Evolutionary conservation across 139 green algal genomes (phyloP).

Genomic region (Tetradesmus obliquus): DNA sequence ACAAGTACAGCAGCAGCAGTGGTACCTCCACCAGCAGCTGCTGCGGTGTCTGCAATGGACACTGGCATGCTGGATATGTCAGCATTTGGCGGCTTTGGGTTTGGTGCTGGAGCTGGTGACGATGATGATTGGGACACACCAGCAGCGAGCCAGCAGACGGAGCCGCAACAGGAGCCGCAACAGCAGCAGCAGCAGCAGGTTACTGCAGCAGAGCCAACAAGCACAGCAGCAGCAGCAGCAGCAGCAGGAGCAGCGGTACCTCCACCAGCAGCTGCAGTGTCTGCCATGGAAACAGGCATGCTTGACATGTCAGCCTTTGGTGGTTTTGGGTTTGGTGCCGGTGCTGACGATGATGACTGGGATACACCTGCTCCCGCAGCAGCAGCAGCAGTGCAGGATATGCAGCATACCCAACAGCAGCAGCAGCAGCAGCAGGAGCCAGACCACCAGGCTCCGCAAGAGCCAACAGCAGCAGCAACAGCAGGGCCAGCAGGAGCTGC

Average conservation of each 20-base stretch:
- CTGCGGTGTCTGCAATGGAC: slow-evolving; percentile 26
- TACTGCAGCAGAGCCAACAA: neutral
- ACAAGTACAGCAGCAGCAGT: neutral
- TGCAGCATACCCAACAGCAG: neutral
- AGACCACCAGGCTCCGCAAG: slow-evolving; percentile 25
- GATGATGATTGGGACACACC: neutral
- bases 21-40: neutral
- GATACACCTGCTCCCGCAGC: neutral
- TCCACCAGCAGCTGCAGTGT: slow-evolving; percentile 4
- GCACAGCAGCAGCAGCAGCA: neutral
- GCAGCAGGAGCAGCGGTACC: neutral
- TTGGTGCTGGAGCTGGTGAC: neutral
- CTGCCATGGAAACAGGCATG: slow-evolving; percentile 51
- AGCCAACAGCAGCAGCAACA: slow-evolving; percentile 17
- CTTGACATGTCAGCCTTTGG: slow-evolving; percentile 55
- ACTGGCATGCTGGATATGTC: slow-evolving; percentile 59
- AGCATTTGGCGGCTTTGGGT: slow-evolving; percentile 48
- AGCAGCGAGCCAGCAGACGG: neutral
- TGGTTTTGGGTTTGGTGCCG: slow-evolving; percentile 7
- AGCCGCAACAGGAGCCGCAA: neutral
- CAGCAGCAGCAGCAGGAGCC: slow-evolving; percentile 34
- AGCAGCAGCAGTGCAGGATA: neutral
- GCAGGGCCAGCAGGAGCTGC: neutral
- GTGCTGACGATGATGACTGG: slow-evolving; percentile 3
- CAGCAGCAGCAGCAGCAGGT: neutral